Base-by-base conservation (phyloP, 1,284 basidiomycete species). In the Heterobasidion occidentale region DNA sequence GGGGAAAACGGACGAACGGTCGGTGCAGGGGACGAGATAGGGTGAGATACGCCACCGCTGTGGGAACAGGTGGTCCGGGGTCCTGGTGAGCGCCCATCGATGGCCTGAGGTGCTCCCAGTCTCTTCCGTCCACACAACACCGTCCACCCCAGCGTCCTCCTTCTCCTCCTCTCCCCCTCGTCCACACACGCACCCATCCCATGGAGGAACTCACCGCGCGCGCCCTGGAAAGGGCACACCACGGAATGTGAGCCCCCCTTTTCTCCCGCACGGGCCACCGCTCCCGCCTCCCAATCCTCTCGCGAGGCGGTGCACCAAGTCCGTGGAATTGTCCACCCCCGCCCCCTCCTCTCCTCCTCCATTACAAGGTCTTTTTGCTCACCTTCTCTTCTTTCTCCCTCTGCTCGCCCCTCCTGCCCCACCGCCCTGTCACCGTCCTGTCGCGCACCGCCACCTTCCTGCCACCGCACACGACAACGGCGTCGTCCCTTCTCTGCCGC, bases 251-350 rank as follows among this genome's bases (percentile, higher is more conserved):
- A 52, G 51, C 44, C 4, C 36, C 35, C 36, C 20, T 44, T 19
- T 36, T 52, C 12, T 42, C 36, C 15, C 38, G 38, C n/a, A 11
- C 38, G 12, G 38, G 11, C n/a, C 36, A 36, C 14, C n/a, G 42
- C 17, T 34, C 14, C n/a, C 33, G n/a, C 19, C 9, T 27, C 15
- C n/a, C 19, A 44, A 45, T 17, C n/a, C n/a, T n/a, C 14, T 42
- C 17, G n/a, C 36, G 51, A 36, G 36, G 51, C 51, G 12, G 17
- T 19, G 51, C 36, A 36, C 51, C 51, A 52, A 52, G 36, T 52
- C 51, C 51, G 42, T 45, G 51, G 51, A 44, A 44, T 44, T 52
- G 51, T 52, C 51, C 51, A n/a, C 9, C 19, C 36, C 19, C 36
- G 20, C 51, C 27, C 36, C 38, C 38, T n/a, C 19, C 36, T 38